phyloP scores from a whole-genome alignment of 2,329 filamentous ascomycete genomes.

The Pezicula radicicola region DNA sequence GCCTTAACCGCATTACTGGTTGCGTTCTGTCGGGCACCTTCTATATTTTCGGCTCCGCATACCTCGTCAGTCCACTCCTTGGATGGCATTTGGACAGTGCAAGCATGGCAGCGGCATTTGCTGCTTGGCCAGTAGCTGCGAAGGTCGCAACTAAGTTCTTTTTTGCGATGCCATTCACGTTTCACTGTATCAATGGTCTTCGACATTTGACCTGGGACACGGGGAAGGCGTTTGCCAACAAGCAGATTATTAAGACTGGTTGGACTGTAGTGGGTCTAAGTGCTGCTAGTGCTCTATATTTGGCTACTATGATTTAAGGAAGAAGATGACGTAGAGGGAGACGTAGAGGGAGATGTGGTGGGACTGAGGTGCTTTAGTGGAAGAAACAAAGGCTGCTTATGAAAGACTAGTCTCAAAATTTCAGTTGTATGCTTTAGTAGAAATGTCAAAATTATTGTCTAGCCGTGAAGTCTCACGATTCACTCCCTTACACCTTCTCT shows the following conservation, averaged over 20 bases:
- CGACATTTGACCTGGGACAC: conserved; percentile 72
- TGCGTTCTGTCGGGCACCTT: conserved; percentile 55
- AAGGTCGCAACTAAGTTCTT: conserved; percentile 58
- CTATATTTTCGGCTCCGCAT: conserved; percentile 65
- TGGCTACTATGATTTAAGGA: conserved; percentile 23
- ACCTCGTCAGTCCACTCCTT: conserved; percentile 61
- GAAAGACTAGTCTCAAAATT: too few species aligned
- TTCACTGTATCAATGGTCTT: conserved; percentile 66
- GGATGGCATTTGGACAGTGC: conserved; percentile 67
- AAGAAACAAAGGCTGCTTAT: too few species aligned
- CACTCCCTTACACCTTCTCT: too few species aligned
- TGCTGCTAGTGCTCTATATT: conserved; percentile 38
- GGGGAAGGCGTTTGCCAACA: conserved; percentile 58
- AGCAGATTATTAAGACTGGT: conserved; percentile 61
- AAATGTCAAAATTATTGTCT: too few species aligned
- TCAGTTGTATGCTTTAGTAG: too few species aligned
- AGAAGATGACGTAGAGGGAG: not conserved
- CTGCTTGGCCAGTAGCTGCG: conserved; percentile 52
- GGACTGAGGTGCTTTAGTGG: too few species aligned
- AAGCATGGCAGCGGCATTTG: conserved; percentile 62
- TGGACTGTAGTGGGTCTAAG: conserved; percentile 60
- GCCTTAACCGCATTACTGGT: conserved; percentile 64
- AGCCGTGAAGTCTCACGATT: too few species aligned
- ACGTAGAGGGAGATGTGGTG: too few species aligned
- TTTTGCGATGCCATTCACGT: conserved; percentile 64